Evolutionary conservation across 1,284 basidiomycete species (phyloP).

Genomic region (Takashimella koratensis): DNA sequence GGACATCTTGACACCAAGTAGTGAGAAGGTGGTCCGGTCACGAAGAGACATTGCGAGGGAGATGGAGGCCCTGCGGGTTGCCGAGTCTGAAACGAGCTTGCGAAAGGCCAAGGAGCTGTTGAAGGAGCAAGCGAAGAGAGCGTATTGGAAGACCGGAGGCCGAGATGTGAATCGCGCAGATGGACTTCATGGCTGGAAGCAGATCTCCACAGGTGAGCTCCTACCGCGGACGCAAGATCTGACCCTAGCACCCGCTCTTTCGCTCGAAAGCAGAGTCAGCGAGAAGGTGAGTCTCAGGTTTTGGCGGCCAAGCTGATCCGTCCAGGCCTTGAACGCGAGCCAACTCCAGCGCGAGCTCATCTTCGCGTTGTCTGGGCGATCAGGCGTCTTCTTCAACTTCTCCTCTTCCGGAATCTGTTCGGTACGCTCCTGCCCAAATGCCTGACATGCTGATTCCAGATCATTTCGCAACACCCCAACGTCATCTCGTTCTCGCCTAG

Average conservation of each 20-base stretch:
- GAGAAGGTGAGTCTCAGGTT: conserved; percentile 1
- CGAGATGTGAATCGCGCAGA: conserved; percentile 1
- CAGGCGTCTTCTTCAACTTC: conserved; percentile 30
- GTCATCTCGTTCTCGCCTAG: conserved; percentile 58
- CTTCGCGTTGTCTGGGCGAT: conserved; percentile 34
- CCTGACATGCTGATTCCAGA: conserved; percentile 11
- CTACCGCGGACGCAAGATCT: not conserved
- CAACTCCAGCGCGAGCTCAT: conserved; percentile 41
- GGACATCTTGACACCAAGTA: conserved; percentile 15
- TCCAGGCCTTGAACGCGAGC: conserved; percentile 21
- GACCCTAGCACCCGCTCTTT: conserved; percentile 8
- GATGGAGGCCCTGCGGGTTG: conserved; percentile 9
- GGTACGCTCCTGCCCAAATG: conserved; percentile 14
- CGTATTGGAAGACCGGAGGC: conserved; percentile 33
- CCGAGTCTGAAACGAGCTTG: conserved; percentile 13
- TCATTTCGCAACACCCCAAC: conserved; percentile 19
- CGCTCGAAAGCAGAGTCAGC: not conserved
- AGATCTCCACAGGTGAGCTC: conserved; percentile 26
- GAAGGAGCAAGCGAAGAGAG: conserved; percentile 11
- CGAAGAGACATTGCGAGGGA: conserved; percentile 6
- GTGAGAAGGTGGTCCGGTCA: not conserved
- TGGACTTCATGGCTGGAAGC: conserved; percentile 32
- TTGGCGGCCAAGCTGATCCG: not conserved
- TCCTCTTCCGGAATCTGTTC: conserved; percentile 15
- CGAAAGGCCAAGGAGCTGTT: conserved; percentile 17